These are phyloP conservation scores for Aristolochia californica DNA, from an alignment of 164 flowering plant genomes.

Conservation along the genomic window DNA sequence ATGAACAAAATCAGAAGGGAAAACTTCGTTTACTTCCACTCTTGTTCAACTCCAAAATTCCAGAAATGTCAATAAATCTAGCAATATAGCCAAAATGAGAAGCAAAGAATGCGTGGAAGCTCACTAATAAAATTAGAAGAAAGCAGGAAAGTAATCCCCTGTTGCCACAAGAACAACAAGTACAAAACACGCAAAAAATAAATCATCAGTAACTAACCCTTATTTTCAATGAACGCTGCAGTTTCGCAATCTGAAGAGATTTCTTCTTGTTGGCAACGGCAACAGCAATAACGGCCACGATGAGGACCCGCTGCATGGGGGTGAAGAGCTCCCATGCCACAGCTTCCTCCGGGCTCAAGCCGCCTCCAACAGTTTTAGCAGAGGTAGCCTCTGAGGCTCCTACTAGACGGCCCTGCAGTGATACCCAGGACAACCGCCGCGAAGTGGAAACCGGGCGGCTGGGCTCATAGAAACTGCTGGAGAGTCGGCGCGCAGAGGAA, in stretches of 20 bases:
- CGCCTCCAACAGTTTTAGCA: slow-evolving; percentile 33
- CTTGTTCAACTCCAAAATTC: too few relatives aligned
- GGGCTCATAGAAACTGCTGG: slow-evolving; percentile 35
- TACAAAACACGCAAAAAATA: not conserved
- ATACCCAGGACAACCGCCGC: slow-evolving; percentile 48
- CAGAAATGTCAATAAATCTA: too few relatives aligned
- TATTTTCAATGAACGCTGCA: slow-evolving; percentile 43
- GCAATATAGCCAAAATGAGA: too few relatives aligned
- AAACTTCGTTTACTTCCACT: too few relatives aligned
- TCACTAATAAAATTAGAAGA: too few relatives aligned
- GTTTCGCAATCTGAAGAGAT: slow-evolving; percentile 28
- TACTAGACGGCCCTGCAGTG: slow-evolving; percentile 57
- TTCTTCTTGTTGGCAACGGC: slow-evolving; percentile 50
- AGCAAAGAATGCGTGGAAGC: too few relatives aligned
- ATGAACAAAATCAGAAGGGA: not conserved
- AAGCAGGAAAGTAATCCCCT: too few relatives aligned
- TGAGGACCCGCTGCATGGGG: slow-evolving; percentile 64
- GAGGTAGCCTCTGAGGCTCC: slow-evolving; percentile 77
- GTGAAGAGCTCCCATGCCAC: slow-evolving; percentile 79
- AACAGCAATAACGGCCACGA: slow-evolving; percentile 65
- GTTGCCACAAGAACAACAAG: not conserved
- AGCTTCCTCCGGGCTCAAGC: slow-evolving; percentile 34
- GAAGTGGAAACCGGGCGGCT: slow-evolving; percentile 27
- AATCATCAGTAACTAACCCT: slow-evolving; percentile 44
- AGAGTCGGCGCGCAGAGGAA: slow-evolving; percentile 44